These are phyloP conservation scores for Fusarium anguioides DNA, from an alignment of 2,329 filamentous ascomycete genomes.

Conservation along the genomic window DNA sequence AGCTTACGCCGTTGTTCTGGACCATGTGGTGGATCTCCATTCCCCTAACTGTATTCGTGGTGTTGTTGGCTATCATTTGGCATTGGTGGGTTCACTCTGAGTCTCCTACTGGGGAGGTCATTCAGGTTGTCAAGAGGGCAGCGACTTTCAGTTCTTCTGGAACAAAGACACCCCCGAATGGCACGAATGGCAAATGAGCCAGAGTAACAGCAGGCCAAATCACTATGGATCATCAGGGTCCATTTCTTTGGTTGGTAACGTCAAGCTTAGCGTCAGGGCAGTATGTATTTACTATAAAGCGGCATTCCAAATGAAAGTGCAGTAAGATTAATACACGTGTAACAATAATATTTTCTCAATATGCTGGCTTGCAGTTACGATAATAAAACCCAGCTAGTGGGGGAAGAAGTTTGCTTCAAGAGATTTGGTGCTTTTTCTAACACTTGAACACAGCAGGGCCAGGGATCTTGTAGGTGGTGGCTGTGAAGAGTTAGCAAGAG, in stretches of 20 bases:
- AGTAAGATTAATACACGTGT: constrained; percentile 15
- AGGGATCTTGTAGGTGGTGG: constrained; percentile 58
- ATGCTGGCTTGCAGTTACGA: constrained; percentile 15
- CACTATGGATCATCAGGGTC: too few relatives aligned
- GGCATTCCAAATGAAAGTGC: constrained; percentile 19
- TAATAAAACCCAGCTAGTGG: constrained; percentile 23
- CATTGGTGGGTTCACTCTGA: constrained; percentile 47
- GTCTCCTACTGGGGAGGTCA: constrained; percentile 34
- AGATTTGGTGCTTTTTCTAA: constrained; percentile 42
- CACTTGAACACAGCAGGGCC: constrained; percentile 62
- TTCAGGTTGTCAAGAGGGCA: constrained; percentile 36
- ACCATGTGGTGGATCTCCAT: constrained; percentile 48
- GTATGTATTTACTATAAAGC: constrained; percentile 7
- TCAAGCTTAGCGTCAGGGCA: not conserved
- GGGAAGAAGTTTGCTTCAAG: not conserved
- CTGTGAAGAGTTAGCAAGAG: constrained; percentile 27
- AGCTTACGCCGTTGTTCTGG: constrained; percentile 46
- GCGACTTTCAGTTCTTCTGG: constrained; percentile 33
- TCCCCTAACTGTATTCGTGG: constrained; percentile 44
- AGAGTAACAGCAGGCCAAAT: not conserved
- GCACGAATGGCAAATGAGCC: not conserved
- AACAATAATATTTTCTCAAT: not conserved
- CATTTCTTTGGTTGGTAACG: not conserved
- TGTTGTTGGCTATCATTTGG: constrained; percentile 43
- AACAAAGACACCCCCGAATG: constrained; percentile 19